Conservation (phyloP, 495 filamentous ascomycete genomes). For the Polyplosphaeria fusca region DNA sequence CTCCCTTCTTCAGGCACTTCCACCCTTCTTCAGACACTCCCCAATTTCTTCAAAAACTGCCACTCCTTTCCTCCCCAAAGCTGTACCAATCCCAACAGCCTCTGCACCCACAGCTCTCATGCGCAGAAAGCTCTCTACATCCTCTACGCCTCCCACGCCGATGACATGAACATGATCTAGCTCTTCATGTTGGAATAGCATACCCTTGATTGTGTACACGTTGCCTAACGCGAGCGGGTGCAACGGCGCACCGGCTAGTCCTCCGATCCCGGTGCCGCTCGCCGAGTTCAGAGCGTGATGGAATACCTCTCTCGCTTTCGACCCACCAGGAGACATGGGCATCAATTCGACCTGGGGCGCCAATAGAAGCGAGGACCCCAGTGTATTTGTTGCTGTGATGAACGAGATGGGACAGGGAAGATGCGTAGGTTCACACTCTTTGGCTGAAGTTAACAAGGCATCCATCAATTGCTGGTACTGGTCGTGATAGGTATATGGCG, state of each 20-base stretch:
- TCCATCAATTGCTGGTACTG: slow-evolving; percentile 55
- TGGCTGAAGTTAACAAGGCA: slow-evolving; percentile 45
- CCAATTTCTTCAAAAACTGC: slow-evolving; percentile 57
- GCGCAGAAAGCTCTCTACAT: slow-evolving; percentile 54
- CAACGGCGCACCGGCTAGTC: slow-evolving; percentile 62
- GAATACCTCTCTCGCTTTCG: slow-evolving; percentile 8
- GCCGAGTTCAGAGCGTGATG: slow-evolving; percentile 43
- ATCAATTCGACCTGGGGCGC: slow-evolving; percentile 1
- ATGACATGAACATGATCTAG: slow-evolving; percentile 54
- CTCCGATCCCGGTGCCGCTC: slow-evolving; percentile 57
- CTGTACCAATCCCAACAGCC: slow-evolving; percentile 63
- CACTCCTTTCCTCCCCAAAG: slow-evolving; percentile 58
- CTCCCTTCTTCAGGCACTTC: background rate
- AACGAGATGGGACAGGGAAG: slow-evolving; percentile 51
- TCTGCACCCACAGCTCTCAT: slow-evolving; percentile 63
- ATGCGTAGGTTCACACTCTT: slow-evolving; percentile 1
- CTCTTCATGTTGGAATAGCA: slow-evolving; percentile 50
- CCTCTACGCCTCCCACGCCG: slow-evolving; percentile 65
- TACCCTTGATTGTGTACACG: slow-evolving; percentile 54
- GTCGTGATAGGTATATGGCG: slow-evolving; percentile 64
- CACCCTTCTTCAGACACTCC: slow-evolving; percentile 2
- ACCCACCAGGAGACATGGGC: background rate
- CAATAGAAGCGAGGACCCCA: slow-evolving; percentile 62
- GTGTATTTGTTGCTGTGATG: slow-evolving; percentile 68
- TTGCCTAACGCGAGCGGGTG: slow-evolving; percentile 75